These are phyloP conservation scores for Glycyrrhiza uralensis DNA, from an alignment of 306 rosid species.

Conservation along the genomic window DNA sequence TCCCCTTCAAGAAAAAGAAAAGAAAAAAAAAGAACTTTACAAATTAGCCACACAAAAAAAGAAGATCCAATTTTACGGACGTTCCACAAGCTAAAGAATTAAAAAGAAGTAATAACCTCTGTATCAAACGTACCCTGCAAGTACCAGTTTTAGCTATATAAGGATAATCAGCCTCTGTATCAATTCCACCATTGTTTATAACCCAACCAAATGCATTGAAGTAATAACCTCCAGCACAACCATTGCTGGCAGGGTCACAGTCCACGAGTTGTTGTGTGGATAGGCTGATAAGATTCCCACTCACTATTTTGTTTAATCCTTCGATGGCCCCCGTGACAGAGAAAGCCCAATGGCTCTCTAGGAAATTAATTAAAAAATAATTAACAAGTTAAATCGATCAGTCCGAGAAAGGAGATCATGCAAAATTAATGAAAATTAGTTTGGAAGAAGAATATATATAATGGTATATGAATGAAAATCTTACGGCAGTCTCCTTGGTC, in stretches of 20 bases:
- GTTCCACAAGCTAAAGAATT: background rate
- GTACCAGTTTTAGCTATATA: conserved; percentile 44
- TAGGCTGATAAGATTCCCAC: conserved; percentile 48
- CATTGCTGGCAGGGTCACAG: conserved; percentile 53
- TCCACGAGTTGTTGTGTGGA: conserved; percentile 69
- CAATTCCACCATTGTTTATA: conserved; percentile 62
- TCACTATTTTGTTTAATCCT: conserved; percentile 64
- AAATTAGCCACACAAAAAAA: background rate
- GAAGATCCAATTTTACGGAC: background rate
- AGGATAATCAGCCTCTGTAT: conserved; percentile 56
- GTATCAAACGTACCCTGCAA: conserved; percentile 34
- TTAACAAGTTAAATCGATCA: background rate
- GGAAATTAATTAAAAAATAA: too few relatives aligned
- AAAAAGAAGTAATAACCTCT: background rate
- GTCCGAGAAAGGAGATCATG: background rate
- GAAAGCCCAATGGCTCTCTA: conserved; percentile 79
- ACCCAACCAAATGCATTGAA: conserved; percentile 69
- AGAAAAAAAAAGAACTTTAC: background rate
- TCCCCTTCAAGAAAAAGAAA: conserved; percentile 17
- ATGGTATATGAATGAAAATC: background rate
- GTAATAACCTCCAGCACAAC: conserved; percentile 68
- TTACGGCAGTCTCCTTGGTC: conserved; percentile 60
- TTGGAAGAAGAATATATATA: background rate
- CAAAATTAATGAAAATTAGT: background rate
- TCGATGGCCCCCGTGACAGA: conserved; percentile 60